Conservation (phyloP, 2,329 filamentous ascomycete species). For the Paraconiothyrium brasiliense region DNA sequence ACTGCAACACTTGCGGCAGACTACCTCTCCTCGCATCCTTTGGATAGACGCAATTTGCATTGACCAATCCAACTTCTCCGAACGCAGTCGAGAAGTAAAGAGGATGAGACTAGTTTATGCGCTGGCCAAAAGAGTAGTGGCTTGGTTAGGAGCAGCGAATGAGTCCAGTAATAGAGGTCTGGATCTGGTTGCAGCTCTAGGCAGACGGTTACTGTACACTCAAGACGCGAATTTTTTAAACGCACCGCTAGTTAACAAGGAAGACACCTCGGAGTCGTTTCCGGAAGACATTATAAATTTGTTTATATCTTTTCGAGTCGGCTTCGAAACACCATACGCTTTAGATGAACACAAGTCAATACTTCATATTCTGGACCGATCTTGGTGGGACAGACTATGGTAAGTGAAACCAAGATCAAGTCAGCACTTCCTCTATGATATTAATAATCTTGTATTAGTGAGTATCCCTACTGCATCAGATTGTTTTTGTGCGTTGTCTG, state of each 20-base stretch:
- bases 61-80: no score
- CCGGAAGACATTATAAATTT: not conserved
- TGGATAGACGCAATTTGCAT: constrained; percentile 29
- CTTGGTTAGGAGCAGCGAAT: constrained; percentile 11
- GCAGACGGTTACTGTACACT: not conserved
- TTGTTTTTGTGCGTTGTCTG: no score
- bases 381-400: constrained; percentile 14
- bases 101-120: constrained; percentile 21
- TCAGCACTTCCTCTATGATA: not conserved
- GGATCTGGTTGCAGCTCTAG: constrained; percentile 2
- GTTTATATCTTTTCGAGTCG: no score
- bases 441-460: not conserved
- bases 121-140: constrained; percentile 13
- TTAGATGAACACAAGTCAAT: not conserved
- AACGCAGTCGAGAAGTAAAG: constrained; percentile 19
- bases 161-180: not conserved
- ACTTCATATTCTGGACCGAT: not conserved
- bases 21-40: not conserved
- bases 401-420: not conserved
- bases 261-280: not conserved
- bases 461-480: not conserved
- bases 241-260: not conserved
- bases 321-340: no score
- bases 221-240: not conserved
- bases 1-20: constrained; percentile 9